phyloP scores from a whole-genome alignment of 495 filamentous ascomycete species.

The Aspergillus heteromorphus region DNA sequence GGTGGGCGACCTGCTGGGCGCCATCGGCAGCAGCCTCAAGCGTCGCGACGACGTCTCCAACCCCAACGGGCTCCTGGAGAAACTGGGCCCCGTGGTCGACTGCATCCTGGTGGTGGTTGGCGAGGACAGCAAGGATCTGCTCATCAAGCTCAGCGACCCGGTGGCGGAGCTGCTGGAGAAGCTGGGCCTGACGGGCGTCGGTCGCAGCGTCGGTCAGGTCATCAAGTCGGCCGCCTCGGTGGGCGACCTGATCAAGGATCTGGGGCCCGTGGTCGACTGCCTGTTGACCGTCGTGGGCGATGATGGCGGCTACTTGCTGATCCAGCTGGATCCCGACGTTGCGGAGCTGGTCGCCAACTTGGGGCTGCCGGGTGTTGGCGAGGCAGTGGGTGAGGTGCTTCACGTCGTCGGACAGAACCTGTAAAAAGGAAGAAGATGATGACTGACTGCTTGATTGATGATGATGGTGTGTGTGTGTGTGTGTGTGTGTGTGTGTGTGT shows the following conservation, averaged over 20 bases:
- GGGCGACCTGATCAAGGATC: conserved; percentile 17
- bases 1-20: conserved; percentile 19
- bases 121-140: conserved; percentile 4
- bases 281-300: conserved; percentile 20
- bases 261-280: conserved; percentile 19
- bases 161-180: conserved; percentile 9
- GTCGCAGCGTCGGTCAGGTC: conserved; percentile 4
- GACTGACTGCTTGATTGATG: no score
- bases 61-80: conserved; percentile 10
- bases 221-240: conserved; percentile 10
- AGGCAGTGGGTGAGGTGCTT: conserved; percentile 12
- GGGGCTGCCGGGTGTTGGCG: conserved; percentile 11
- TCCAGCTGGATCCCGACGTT: conserved; percentile 17
- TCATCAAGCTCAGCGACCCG: conserved; percentile 11
- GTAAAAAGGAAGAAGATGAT: neutral
- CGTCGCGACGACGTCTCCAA: conserved; percentile 1
- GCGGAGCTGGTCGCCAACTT: conserved; percentile 15
- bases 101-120: conserved; percentile 13
- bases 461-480: no score
- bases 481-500: no score
- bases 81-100: conserved; percentile 10
- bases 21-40: conserved; percentile 12
- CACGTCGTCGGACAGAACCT: conserved; percentile 7
- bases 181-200: conserved; percentile 10
- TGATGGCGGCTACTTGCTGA: conserved; percentile 16